Conservation (phyloP, 2,329 filamentous ascomycete genomes). For the Xylariaceae sp. region DNA sequence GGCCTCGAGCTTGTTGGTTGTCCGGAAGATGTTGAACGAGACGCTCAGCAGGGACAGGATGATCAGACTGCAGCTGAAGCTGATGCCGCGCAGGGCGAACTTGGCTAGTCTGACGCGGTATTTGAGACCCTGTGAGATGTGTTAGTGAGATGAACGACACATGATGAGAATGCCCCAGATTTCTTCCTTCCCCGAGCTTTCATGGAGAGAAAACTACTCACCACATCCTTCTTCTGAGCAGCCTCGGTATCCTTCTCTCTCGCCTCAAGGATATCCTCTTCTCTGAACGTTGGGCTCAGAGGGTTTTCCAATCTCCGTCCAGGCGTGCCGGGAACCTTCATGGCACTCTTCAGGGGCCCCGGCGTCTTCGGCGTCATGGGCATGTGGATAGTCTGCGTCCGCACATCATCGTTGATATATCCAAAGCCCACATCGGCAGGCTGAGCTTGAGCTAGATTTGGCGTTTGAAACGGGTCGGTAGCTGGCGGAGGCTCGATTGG, state of each 20-base stretch:
- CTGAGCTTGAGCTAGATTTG: conserved; percentile 58
- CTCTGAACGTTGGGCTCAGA: conserved; percentile 83
- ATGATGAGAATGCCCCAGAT: too few relatives aligned
- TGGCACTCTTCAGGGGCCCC: conserved; percentile 74
- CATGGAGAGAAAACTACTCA: too few relatives aligned
- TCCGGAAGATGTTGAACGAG: conserved; percentile 89
- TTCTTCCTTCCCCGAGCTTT: too few relatives aligned
- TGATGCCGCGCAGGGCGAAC: conserved; percentile 88
- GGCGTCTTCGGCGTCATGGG: conserved; percentile 63
- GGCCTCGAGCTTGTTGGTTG: conserved; percentile 67
- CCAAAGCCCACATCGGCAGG: conserved; percentile 89
- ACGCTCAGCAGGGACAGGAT: conserved; percentile 84
- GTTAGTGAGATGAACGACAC: conserved; percentile 31
- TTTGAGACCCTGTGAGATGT: conserved; percentile 71
- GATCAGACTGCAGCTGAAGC: conserved; percentile 94
- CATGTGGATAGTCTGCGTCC: conserved; percentile 53
- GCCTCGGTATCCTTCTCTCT: conserved; percentile 75
- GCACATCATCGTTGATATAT: conserved; percentile 63
- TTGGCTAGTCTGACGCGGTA: conserved; percentile 87
- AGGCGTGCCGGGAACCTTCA: conserved; percentile 81
- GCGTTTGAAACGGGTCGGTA: conserved; percentile 46
- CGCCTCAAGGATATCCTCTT: conserved; percentile 84
- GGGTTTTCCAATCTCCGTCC: conserved; percentile 68
- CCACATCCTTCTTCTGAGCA: conserved; percentile 80
- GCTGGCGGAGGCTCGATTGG: conserved; percentile 56